These are phyloP conservation scores for Trichoderma reesei DNA, from an alignment of 495 filamentous ascomycete species.

Conservation along the genomic window DNA sequence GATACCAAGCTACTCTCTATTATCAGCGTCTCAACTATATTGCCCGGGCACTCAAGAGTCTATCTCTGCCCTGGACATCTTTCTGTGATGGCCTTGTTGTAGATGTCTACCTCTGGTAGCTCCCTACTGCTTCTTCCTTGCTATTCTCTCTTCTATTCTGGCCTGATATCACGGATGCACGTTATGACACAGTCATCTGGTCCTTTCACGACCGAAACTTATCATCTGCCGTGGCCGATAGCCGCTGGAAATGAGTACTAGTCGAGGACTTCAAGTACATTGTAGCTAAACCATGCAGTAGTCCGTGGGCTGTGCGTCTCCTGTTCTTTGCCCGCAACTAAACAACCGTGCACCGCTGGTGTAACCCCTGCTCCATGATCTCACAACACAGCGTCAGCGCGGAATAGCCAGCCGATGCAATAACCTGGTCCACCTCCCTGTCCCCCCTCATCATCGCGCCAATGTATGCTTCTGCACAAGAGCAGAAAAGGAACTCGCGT, in stretches of 20 bases:
- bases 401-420: neutral
- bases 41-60: too few species aligned
- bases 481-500: constrained; percentile 3
- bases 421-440: neutral
- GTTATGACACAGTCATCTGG: too few species aligned
- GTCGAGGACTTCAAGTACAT: neutral
- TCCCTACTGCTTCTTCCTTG: too few species aligned
- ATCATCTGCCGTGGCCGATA: neutral
- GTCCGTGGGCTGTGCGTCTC: neutral
- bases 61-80: too few species aligned
- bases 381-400: neutral
- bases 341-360: neutral
- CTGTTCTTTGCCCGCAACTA: neutral
- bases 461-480: constrained; percentile 11
- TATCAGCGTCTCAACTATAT: too few species aligned
- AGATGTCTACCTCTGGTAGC: too few species aligned
- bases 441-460: neutral
- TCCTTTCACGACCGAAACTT: too few species aligned
- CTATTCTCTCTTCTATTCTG: too few species aligned
- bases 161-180: too few species aligned
- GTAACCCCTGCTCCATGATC: neutral
- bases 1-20: too few species aligned
- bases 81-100: too few species aligned
- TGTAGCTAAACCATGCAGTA: neutral
- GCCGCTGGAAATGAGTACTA: too few species aligned